phyloP scores from a whole-genome alignment of 2,329 filamentous ascomycete genomes.

The Bimuria novae-zelandiae region DNA sequence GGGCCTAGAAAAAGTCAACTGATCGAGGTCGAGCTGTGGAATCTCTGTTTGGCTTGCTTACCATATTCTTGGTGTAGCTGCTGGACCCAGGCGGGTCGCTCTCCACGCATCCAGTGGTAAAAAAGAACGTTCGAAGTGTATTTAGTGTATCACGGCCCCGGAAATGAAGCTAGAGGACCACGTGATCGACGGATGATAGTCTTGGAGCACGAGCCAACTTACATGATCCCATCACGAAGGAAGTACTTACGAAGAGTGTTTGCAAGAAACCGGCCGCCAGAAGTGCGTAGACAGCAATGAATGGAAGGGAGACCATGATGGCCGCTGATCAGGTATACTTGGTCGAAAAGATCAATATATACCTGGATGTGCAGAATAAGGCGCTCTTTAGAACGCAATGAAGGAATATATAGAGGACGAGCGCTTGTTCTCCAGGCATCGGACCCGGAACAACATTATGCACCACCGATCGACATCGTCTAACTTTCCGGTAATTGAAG shows the following conservation, averaged over 20 bases:
- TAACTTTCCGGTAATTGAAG: too few relatives aligned
- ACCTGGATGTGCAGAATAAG: too few relatives aligned
- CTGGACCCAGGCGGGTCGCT: constrained; percentile 14
- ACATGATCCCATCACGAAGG: not conserved
- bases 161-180: constrained; percentile 6
- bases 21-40: not conserved
- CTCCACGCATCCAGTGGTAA: constrained; percentile 12
- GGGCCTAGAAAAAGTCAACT: not conserved
- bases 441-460: too few relatives aligned
- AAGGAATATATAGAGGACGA: too few relatives aligned
- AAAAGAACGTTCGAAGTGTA: constrained; percentile 7
- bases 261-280: not conserved
- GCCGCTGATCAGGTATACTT: not conserved
- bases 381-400: too few relatives aligned
- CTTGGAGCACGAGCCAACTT: not conserved
- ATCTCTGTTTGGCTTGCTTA: constrained; percentile 1
- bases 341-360: not conserved
- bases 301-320: not conserved
- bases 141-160: constrained; percentile 18
- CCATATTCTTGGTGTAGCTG: constrained; percentile 17
- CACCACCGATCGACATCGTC: too few relatives aligned
- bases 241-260: not conserved
- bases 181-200: not conserved
- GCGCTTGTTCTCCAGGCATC: too few relatives aligned
- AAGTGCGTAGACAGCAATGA: not conserved